Base-by-base conservation (phyloP, 169 alveolate species). In the Plasmodium fragile region DNA sequence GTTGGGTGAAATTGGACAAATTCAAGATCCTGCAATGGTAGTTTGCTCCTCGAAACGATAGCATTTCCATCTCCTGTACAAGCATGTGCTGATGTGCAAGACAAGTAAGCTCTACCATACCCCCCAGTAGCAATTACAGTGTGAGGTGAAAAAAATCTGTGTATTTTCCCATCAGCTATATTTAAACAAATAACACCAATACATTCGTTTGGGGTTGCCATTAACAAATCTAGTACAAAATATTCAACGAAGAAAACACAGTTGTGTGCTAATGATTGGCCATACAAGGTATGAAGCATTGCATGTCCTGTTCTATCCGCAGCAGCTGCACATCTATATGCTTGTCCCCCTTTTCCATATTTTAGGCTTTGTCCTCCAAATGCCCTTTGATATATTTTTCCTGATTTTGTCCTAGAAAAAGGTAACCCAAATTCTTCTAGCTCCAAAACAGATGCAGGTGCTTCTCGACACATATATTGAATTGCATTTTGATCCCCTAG, bases 301-400 rank as follows among this genome's bases (percentile, higher is more conserved):
- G 99, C 98, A 95, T 99, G 99, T 30, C 99, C 99, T 2, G 99
- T 99, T 93, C 99, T 97, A 95, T 99, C 99, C 8, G 99, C 99
- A 3, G 99, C 99, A 1, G 99, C 99, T 41, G 99, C 99, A 85
- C 99, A 98, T 82, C 99, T 96, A 93, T 98, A 99, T 18, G 99
- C 99, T 92, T 99, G 99, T 8, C 99, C 99, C 39, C 99, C 99
- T 96, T 97, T 98, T 43, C 99, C 99, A 91, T 97, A 99, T 85
- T 98, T 97, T 92, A 98, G 95, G 75, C 98, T 95, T 96, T 99
- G 99, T 0, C 99, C 99, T 41, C 99, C 99, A 82, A 99, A 99
- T 43, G 99, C 99, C 71, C 99, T 96, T 96, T 98, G 99, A 73
- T 98, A 98, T 80, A 98, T 98, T 95, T 98, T 98, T 25, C 98